Conservation (phyloP, 345 rosid genomes). For the Brassica carinata region DNA sequence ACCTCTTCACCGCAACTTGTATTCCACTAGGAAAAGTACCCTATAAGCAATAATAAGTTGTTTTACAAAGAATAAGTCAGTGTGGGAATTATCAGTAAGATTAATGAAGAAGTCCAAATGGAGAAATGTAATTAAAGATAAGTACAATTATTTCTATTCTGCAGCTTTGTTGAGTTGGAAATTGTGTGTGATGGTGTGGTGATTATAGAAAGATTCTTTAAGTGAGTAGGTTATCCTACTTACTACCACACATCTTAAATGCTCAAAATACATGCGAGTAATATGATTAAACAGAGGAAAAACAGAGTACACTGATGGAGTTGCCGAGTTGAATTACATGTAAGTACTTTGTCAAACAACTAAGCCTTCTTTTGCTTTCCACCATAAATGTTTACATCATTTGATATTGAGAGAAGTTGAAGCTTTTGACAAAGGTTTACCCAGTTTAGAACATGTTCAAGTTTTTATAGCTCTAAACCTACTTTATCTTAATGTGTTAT, state of each 20-base stretch:
- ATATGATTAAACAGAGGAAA: not conserved
- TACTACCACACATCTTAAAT: not conserved
- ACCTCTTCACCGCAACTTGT: not conserved
- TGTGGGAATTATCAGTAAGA: not conserved
- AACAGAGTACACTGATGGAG: not conserved
- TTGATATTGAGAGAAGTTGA: too few relatives aligned
- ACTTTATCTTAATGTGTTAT: not conserved
- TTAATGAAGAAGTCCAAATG: not conserved
- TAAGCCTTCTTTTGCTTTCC: not conserved
- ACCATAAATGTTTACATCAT: not conserved
- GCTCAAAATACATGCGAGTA: not conserved
- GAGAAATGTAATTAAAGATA: not conserved
- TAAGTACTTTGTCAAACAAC: not conserved
- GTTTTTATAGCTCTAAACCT: too few relatives aligned
- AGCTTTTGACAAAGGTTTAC: too few relatives aligned
- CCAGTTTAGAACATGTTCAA: too few relatives aligned
- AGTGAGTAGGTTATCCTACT: not conserved
- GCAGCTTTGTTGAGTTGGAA: not conserved
- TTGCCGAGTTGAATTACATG: not conserved
- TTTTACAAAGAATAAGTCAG: not conserved
- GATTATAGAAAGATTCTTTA: too few relatives aligned
- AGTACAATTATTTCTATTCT: not conserved
- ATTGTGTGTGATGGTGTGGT: not conserved
- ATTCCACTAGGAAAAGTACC: not conserved
- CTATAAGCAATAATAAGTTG: not conserved